These are phyloP conservation scores for Neopestalotiopsis rosae DNA, from an alignment of 2,329 filamentous ascomycete genomes.

Conservation along the genomic window DNA sequence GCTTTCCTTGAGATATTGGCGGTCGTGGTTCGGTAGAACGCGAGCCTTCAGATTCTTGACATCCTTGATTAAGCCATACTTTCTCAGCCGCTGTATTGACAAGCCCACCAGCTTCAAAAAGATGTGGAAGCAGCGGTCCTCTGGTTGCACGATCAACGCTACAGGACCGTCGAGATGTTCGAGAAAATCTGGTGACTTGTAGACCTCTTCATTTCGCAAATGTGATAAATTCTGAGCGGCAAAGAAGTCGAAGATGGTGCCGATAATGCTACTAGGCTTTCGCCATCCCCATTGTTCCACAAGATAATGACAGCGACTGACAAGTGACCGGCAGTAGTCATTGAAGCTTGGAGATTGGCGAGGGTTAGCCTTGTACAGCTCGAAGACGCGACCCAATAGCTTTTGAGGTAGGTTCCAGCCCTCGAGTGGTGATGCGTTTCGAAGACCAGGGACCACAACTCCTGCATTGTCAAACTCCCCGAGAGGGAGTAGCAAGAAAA, in stretches of 20 bases:
- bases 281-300: slow-evolving; percentile 71
- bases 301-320: slow-evolving; percentile 67
- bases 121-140: slow-evolving; percentile 70
- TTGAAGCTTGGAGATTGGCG: slow-evolving; percentile 68
- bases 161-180: slow-evolving; percentile 56
- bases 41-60: slow-evolving; percentile 66
- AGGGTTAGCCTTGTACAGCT: slow-evolving; percentile 60
- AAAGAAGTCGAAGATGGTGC: slow-evolving; percentile 72
- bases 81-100: slow-evolving; percentile 57
- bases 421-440: slow-evolving; percentile 49
- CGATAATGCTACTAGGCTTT: slow-evolving; percentile 61
- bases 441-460: slow-evolving; percentile 45
- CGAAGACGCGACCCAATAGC: slow-evolving; percentile 61
- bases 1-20: slow-evolving; percentile 68
- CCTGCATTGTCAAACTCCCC: slow-evolving; percentile 64
- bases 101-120: slow-evolving; percentile 69
- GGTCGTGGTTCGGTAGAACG: slow-evolving; percentile 68
- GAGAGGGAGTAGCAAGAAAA: slow-evolving; percentile 67
- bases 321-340: slow-evolving; percentile 64
- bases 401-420: slow-evolving; percentile 67
- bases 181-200: slow-evolving; percentile 65
- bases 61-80: slow-evolving; percentile 57
- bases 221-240: slow-evolving; percentile 66
- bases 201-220: slow-evolving; percentile 68
- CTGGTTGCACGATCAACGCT: slow-evolving; percentile 53